Base-by-base conservation (phyloP, 163 green algal species). In the Chlorella variabilis region DNA sequence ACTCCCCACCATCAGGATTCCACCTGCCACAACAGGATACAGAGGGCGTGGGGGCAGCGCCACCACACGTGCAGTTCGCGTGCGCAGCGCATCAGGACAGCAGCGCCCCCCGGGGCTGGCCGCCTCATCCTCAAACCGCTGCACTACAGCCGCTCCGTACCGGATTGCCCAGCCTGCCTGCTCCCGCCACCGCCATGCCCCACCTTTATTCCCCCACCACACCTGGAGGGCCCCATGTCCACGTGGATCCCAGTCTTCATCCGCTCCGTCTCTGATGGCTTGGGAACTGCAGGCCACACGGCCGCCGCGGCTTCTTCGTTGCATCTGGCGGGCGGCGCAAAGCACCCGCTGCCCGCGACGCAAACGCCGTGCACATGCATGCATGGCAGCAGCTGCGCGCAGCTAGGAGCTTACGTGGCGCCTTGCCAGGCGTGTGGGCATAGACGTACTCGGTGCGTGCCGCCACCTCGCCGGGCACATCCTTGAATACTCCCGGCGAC, bases 1-100 rank as follows among this genome's bases (percentile, higher is more conserved):
- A 91, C 1, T 58, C 85, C 17, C 45, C 75, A 67, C 71, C 82
- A 18, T 70, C 71, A 1, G 78, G 70, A n/a, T 29, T 82, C 81
- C 81, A 90, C 74, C 86, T 90, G 81, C 36, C 23, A 2, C 21
- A 36, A 15, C 48, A 58, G 38, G 3, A 71, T 17, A n/a, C n/a
- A n/a, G n/a, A n/a, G n/a, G n/a, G n/a, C n/a, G 45, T 54, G 45
- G 45, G 45, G 45, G 45, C 15, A 15, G 11, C 11, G 15, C 11
- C 15, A 54, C 45, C 66, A 38, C 17, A 58, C 29, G 11, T 31
- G 56, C 56, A 31, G 21, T n/a, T n/a, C n/a, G n/a, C n/a, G n/a
- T n/a, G n/a, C n/a, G n/a, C n/a, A n/a, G n/a, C n/a, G n/a, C n/a
- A n/a, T n/a, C n/a, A n/a, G n/a, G n/a, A n/a, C n/a, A n/a, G n/a